Evolutionary conservation across 768 basidiomycete species (phyloP).

Genomic region (Pulveroboletus sp.): DNA sequence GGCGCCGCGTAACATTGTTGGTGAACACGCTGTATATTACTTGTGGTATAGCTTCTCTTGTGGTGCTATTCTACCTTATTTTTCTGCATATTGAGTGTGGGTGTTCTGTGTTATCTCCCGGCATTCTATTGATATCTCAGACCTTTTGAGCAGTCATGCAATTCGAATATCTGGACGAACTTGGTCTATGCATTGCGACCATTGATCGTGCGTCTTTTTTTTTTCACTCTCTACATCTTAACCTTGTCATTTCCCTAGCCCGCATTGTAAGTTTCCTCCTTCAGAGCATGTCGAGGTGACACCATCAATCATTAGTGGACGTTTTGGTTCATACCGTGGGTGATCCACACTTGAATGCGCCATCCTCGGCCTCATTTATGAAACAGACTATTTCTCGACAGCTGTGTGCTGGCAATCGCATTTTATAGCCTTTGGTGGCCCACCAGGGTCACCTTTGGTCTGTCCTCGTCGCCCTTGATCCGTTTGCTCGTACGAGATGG

Average conservation of each 20-base stretch:
- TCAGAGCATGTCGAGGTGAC: not conserved
- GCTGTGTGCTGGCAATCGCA: conserved; percentile 1
- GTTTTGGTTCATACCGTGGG: conserved; percentile 12
- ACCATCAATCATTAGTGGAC: conserved; percentile 11
- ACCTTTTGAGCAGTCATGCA: not conserved
- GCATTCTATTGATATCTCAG: not conserved
- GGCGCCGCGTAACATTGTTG: not conserved
- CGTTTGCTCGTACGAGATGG: conserved; percentile 7
- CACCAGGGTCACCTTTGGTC: not conserved
- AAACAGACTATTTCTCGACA: conserved; percentile 19
- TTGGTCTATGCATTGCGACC: conserved; percentile 12
- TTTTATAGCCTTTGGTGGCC: conserved; percentile 2
- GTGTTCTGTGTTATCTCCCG: not conserved
- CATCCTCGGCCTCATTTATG: not conserved
- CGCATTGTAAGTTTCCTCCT: conserved; percentile 1
- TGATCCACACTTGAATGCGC: not conserved
- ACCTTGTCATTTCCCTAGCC: not conserved
- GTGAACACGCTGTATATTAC: conserved; percentile 8
- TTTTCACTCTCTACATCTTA: not conserved
- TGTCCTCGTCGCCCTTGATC: conserved; percentile 5
- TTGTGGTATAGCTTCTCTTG: not conserved
- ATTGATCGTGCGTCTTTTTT: not conserved
- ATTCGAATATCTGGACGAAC: conserved; percentile 3
- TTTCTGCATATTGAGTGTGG: not conserved
- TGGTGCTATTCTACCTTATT: no score